These are phyloP conservation scores for Mucor indicus DNA, from an alignment of 371 early-diverging fungal species.

Conservation along the genomic window DNA sequence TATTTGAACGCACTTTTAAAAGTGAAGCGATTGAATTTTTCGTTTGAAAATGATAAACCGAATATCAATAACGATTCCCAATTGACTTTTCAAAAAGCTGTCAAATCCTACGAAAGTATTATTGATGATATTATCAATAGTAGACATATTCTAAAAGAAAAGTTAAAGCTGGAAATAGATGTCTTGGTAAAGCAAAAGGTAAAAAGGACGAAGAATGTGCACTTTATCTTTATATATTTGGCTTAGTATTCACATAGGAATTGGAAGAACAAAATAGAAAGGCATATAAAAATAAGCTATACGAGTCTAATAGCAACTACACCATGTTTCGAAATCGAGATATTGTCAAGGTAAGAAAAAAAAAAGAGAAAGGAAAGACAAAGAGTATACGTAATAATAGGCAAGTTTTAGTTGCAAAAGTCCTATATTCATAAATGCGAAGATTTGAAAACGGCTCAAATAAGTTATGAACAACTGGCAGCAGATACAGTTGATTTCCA, in stretches of 20 bases:
- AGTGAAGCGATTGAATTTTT: conserved; percentile 19
- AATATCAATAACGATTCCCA: neutral
- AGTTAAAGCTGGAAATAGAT: conserved; percentile 17
- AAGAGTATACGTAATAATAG: too few species aligned
- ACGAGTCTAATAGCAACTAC: conserved; percentile 36
- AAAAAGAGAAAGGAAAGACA: too few species aligned
- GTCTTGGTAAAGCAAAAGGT: conserved; percentile 16
- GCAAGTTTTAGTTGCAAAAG: conserved; percentile 53
- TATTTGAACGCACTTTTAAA: conserved; percentile 30
- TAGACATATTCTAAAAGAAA: conserved; percentile 20
- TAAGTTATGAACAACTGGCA: conserved; percentile 23
- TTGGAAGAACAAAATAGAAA: conserved; percentile 33
- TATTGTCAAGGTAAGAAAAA: conserved; percentile 37
- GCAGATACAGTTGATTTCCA: conserved; percentile 9
- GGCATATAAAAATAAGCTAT: conserved; percentile 21
- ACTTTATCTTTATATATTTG: too few species aligned
- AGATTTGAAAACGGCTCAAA: conserved; percentile 28
- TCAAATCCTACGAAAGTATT: conserved; percentile 28
- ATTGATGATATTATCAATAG: conserved; percentile 22
- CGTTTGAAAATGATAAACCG: conserved; percentile 19
- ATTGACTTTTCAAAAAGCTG: conserved; percentile 25
- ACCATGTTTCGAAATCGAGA: conserved; percentile 35
- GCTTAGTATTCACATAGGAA: too few species aligned
- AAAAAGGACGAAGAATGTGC: neutral
- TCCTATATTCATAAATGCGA: conserved; percentile 37